These are phyloP conservation scores for Paecilomyces dactylethromorphus DNA, from an alignment of 2,329 filamentous ascomycete genomes.

Conservation along the genomic window DNA sequence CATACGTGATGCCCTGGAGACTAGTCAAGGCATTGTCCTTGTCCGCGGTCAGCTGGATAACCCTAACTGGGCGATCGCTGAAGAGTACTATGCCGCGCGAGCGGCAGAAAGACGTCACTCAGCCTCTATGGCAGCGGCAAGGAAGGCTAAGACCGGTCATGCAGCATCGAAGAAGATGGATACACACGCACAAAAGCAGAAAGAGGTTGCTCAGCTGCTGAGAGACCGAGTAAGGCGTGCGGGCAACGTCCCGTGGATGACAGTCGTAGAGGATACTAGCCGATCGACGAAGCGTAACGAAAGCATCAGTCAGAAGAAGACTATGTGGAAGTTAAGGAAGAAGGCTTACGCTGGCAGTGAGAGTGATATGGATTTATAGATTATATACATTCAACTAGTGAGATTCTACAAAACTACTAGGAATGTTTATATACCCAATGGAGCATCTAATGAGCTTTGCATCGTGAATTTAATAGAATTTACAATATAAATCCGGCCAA, in stretches of 20 bases:
- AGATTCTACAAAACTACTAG: not conserved
- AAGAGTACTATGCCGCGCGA: slow-evolving; percentile 35
- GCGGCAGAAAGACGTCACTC: slow-evolving; percentile 29
- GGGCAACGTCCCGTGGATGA: slow-evolving; percentile 36
- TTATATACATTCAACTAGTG: not conserved
- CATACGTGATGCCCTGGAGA: slow-evolving; percentile 24
- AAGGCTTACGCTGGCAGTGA: slow-evolving; percentile 31
- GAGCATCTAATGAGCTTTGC: not conserved
- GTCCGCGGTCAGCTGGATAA: slow-evolving; percentile 42
- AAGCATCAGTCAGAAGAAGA: slow-evolving; percentile 17
- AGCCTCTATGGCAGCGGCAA: slow-evolving; percentile 12
- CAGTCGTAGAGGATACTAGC: slow-evolving; percentile 27
- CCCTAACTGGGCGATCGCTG: slow-evolving; percentile 39
- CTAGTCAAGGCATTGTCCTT: slow-evolving; percentile 38
- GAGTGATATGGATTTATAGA: slow-evolving; percentile 29
- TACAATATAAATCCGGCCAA: not conserved
- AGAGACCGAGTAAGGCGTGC: slow-evolving; percentile 28
- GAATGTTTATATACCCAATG: not conserved
- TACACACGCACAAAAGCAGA: slow-evolving; percentile 10
- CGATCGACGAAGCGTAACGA: slow-evolving; percentile 17
- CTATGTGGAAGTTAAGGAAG: slow-evolving; percentile 34
- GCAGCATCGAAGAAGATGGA: slow-evolving; percentile 1
- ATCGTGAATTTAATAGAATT: not conserved
- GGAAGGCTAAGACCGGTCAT: slow-evolving; percentile 8
- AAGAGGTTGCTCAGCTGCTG: slow-evolving; percentile 17